phyloP scores from a whole-genome alignment of 768 basidiomycete species.

The Pleurotus pulmonarius region DNA sequence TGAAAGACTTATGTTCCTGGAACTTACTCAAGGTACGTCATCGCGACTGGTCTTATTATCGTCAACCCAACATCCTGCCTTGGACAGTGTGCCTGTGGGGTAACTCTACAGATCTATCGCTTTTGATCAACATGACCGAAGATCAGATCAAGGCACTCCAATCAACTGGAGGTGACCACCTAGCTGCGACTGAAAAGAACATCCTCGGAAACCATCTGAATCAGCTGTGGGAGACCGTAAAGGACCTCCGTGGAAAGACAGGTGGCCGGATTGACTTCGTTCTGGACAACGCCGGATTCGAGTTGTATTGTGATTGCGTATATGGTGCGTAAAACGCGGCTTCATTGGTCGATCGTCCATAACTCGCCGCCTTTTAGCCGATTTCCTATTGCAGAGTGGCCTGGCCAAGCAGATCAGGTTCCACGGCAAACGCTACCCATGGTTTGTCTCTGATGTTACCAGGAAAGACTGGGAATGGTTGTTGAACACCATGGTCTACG shows the following conservation, averaged over 20 bases:
- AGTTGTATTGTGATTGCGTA: constrained; percentile 83
- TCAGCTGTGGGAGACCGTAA: constrained; percentile 71
- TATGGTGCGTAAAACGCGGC: constrained; percentile 50
- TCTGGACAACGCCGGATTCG: constrained; percentile 86
- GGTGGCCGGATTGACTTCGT: constrained; percentile 79
- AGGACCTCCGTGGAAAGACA: constrained; percentile 63
- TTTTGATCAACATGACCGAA: constrained; percentile 96
- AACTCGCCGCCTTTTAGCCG: constrained; percentile 47
- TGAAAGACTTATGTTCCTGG: constrained; percentile 83
- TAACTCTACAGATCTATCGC: constrained; percentile 92
- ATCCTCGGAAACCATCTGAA: constrained; percentile 84
- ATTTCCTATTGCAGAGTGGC: constrained; percentile 90
- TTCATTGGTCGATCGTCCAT: background rate
- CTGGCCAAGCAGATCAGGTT: constrained; percentile 82
- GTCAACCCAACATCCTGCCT: background rate
- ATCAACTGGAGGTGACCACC: constrained; percentile 92
- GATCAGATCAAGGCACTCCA: constrained; percentile 97
- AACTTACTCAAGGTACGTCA: constrained; percentile 79
- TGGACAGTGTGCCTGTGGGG: constrained; percentile 90
- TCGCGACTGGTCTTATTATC: background rate
- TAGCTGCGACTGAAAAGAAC: constrained; percentile 95
- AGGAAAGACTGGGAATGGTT: constrained; percentile 95
- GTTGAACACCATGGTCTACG: constrained; percentile 82
- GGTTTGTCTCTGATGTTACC: constrained; percentile 94
- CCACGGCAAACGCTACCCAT: constrained; percentile 94